Percentiles rank a stretch among this genome's conserved stretches.
Evolutionary conservation across 352 stramenopile genomes (phyloP).

Genomic region (Chrysophaeum taylorii): DNA sequence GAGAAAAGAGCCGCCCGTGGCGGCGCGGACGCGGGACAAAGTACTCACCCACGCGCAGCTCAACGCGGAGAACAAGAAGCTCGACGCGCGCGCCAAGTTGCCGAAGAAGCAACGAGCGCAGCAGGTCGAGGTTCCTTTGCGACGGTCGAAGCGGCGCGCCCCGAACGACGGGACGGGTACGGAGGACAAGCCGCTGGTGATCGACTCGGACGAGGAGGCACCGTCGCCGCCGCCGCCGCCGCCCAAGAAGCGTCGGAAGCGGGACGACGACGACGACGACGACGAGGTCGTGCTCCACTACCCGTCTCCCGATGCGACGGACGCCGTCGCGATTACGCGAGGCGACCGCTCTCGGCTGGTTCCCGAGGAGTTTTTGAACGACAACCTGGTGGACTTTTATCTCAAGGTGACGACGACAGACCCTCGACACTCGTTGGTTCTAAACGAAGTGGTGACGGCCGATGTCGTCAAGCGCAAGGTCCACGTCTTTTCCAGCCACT

Average conservation of each 20-base stretch:
- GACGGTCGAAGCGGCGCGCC: not conserved
- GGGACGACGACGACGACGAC: not conserved
- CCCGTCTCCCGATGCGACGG: not conserved
- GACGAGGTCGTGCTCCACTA: not conserved
- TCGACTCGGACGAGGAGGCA: not conserved
- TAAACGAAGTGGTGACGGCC: too few species aligned
- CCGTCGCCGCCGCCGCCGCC: not conserved
- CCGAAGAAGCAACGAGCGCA: too few species aligned
- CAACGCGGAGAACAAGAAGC: too few species aligned
- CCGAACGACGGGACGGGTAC: not conserved
- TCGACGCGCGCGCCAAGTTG: too few species aligned
- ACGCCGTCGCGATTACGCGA: constrained; percentile 54
- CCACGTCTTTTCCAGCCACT: constrained; percentile 54
- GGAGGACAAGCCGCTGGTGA: not conserved
- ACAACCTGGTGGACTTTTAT: constrained; percentile 82
- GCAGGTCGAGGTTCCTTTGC: too few species aligned
- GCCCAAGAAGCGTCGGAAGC: not conserved
- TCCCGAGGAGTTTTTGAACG: constrained; percentile 81
- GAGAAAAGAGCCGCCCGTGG: too few species aligned
- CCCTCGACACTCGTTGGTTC: too few species aligned
- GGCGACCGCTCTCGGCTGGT: constrained; percentile 69
- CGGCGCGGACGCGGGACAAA: too few species aligned
- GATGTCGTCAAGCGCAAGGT: not conserved
- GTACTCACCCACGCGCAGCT: too few species aligned
- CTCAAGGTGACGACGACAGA: constrained; percentile 48